Base-by-base conservation (phyloP, 345 rosid genomes). In the Punica granatum region DNA sequence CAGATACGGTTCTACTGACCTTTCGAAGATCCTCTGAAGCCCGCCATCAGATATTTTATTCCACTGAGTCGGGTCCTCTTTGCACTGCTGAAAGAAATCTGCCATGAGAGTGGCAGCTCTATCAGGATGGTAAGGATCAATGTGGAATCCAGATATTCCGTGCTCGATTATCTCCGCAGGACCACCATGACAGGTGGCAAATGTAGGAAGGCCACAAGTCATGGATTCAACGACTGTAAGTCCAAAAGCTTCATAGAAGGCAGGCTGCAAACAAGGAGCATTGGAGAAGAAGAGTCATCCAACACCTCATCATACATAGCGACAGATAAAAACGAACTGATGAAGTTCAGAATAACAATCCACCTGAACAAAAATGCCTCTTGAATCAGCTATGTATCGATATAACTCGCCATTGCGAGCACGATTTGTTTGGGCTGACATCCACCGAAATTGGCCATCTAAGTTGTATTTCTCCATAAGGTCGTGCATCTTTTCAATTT, bases 221-320 rank as follows among this genome's bases (percentile, higher is more conserved):
- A 95, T 95, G 69, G 97, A 93, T 81, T 95, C 97, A 72, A 88
- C 90, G 19, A 95, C 98, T 4, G 98, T 95, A 63, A 95, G 91
- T 60, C 99, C 99, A 77, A 92, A 95, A 32, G 92, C 97, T 90
- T 95, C 99, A 49, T 95, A 95, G 75, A 95, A 87, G 1, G 99
- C 99, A 73, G 99, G 99, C 98, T 95, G 82, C 71, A 73, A 60
- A 49, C 44, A 28, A n/a, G 43, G 56, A 32, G 25, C 32, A 16
- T 46, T 49, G 39, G 31, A 63, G 31, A 63, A 18, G 19, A 35
- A 21, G 11, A 15, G 8, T 60, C 8, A 31, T 13, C 63, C 9
- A 7, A 35, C 7, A 7, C 65, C 12, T 15, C 28, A 34, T 60
- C n/a, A 60, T 33, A 34, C 28, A 61, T 16, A 33, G n/a, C 7